Conservation (phyloP, 441 rosid genomes). For the Capsella rubella region DNA sequence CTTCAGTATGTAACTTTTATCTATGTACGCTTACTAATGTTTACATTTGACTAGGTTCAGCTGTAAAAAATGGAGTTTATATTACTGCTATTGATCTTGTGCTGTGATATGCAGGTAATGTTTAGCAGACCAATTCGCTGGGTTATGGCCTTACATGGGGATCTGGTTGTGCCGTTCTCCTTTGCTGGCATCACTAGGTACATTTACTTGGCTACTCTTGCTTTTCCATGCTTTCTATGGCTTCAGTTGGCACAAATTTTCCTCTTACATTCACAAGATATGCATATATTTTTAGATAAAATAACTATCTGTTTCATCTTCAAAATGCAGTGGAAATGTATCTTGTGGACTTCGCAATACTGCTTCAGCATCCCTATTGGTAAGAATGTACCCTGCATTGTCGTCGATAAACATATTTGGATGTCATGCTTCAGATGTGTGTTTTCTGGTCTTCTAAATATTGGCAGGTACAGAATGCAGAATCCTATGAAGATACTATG, state of each 20-base stretch:
- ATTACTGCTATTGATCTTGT: slow-evolving; percentile 18
- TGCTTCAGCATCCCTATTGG: slow-evolving; percentile 72
- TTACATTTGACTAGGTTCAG: not conserved
- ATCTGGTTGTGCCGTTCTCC: slow-evolving; percentile 75
- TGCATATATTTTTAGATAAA: not conserved
- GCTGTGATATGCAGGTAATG: slow-evolving; percentile 57
- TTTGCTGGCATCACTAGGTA: slow-evolving; percentile 94
- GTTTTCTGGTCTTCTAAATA: slow-evolving; percentile 37
- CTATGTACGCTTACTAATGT: slow-evolving; percentile 18
- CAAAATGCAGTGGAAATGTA: slow-evolving; percentile 71
- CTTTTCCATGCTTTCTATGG: slow-evolving; percentile 24
- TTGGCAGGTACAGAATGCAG: slow-evolving; percentile 81
- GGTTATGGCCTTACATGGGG: slow-evolving; percentile 96
- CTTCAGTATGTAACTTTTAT: slow-evolving; percentile 58
- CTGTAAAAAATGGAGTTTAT: slow-evolving; percentile 13
- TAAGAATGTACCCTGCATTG: slow-evolving; percentile 46
- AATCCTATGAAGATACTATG: slow-evolving; percentile 70
- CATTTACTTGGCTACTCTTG: slow-evolving; percentile 38
- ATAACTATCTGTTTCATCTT: slow-evolving; percentile 31
- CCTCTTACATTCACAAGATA: not conserved
- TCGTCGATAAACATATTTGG: slow-evolving; percentile 18
- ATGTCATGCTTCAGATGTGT: slow-evolving; percentile 26
- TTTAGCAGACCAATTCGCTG: slow-evolving; percentile 98
- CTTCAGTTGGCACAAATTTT: slow-evolving; percentile 8
- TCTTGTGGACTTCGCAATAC: slow-evolving; percentile 93